Base-by-base conservation (phyloP, 2,329 filamentous ascomycete species). In the Bipolaris cookei region DNA sequence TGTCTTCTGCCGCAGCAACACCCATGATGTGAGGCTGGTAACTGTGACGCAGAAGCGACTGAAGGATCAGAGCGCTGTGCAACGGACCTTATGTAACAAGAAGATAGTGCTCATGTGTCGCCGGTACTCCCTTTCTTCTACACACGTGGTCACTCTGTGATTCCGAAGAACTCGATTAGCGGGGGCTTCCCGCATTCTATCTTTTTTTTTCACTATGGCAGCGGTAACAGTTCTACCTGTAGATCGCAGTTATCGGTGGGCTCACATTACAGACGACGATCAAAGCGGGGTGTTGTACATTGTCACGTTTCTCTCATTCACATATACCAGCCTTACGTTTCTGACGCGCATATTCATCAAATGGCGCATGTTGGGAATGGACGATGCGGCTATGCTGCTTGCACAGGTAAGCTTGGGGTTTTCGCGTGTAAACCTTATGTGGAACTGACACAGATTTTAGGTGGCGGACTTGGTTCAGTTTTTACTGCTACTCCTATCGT, bases 271-370 rank as follows among this genome's bases (percentile, higher is more conserved):
- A 3, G 46, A 62, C 18, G 52, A 70, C 32, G 70, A 73, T 38
- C 68, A 59, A 45, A 63, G 63, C 20, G 70, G 70, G 16, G 41
- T 59, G 13, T 46, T 73, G 11, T 73, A 71, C 43, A 70, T 72
- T 34, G 54, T 66, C 10, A 51, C 63, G 7, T 63, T 73, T 35
- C 51, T 73, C 23, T 37, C 53, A 4, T 65, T 73, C 56, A 68
- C 58, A 2, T 73, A 73, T 34, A 61, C 62, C 6, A 51, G 54
- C 16, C 46, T 71, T 6, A 65, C 69, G 0, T 70, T 71, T 39
- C 30, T 72, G 21, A 62, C 67, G 16, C 58, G 70, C 38, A 39
- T 62, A 16, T 59, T 61, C 20, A 68, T 73, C 49, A 72, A 71
- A 61, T 65, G 67, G 68, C 61, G 56, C 13, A 47, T 71, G 6